These are phyloP conservation scores for Amanita fuliginea DNA, from an alignment of 768 basidiomycete species.

Conservation along the genomic window DNA sequence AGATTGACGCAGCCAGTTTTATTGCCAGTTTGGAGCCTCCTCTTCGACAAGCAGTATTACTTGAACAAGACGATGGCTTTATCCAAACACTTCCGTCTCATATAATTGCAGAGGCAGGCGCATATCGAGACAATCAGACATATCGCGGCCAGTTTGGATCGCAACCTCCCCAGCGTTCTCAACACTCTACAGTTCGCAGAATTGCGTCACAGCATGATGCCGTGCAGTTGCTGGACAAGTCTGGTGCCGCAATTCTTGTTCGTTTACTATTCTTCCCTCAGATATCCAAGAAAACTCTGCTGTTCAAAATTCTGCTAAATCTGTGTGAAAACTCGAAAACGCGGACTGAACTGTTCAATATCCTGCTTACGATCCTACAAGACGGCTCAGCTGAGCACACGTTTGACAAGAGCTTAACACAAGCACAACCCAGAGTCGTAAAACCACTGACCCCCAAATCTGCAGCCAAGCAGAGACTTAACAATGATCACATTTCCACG, in stretches of 20 bases:
- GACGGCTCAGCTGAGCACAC: constrained; percentile 91
- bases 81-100: constrained; percentile 73
- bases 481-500: constrained; percentile 39
- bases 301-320: constrained; percentile 88
- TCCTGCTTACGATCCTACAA: constrained; percentile 88
- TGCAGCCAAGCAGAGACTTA: constrained; percentile 60
- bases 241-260: constrained; percentile 79
- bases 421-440: constrained; percentile 66
- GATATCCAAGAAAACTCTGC: constrained; percentile 69
- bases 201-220: constrained; percentile 63
- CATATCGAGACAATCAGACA: constrained; percentile 47
- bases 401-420: constrained; percentile 86
- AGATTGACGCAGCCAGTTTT: constrained; percentile 85
- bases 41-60: constrained; percentile 80
- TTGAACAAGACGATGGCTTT: constrained; percentile 83
- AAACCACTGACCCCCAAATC: constrained; percentile 44
- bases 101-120: constrained; percentile 76
- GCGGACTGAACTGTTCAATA: constrained; percentile 85
- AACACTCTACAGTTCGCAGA: constrained; percentile 33
- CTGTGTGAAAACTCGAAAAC: constrained; percentile 93
- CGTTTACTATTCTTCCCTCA: constrained; percentile 96
- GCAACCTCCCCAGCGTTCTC: constrained; percentile 19
- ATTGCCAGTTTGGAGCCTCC: constrained; percentile 86
- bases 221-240: constrained; percentile 85
- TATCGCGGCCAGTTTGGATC: constrained; percentile 20